Percentiles rank a stretch among this genome's conserved stretches.
Evolutionary conservation across 768 basidiomycete species (phyloP).

Genomic region (Austroboletus festivus): DNA sequence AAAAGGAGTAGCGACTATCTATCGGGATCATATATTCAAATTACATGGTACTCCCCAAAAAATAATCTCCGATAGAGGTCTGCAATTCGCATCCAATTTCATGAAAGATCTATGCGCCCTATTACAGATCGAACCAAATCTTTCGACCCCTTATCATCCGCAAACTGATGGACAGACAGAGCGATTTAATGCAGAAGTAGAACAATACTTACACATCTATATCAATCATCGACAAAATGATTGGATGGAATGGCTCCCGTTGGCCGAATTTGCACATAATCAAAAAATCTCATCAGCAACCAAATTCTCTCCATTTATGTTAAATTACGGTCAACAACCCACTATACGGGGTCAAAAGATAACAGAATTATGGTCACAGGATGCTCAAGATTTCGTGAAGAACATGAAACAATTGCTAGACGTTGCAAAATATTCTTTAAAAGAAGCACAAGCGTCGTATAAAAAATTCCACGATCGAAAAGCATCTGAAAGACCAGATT

Average conservation of each 20-base stretch:
- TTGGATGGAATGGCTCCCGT: not conserved
- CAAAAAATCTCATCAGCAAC: not conserved
- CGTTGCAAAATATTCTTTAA: not conserved
- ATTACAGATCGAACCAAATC: not conserved
- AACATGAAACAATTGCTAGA: not conserved
- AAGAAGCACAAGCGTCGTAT: not conserved
- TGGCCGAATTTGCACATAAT: not conserved
- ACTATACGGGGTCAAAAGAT: not conserved
- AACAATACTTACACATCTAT: not conserved
- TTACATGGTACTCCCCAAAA: too few species aligned
- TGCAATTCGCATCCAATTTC: too few species aligned
- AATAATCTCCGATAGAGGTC: too few species aligned
- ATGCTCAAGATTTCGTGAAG: not conserved
- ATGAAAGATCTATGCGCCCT: too few species aligned
- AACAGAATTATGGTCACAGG: not conserved
- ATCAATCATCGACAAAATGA: not conserved
- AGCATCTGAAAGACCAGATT: not conserved
- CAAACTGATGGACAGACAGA: not conserved
- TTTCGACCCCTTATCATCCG: not conserved
- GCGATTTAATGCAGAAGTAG: not conserved
- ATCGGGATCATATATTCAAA: too few species aligned
- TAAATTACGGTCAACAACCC: not conserved
- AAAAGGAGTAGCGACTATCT: too few species aligned
- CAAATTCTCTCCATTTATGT: not conserved
- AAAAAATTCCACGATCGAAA: not conserved